A percentile compares a stretch with the other conserved stretches of the same genome.
These are phyloP conservation scores for Blastobotrys petasosporus DNA, from an alignment of 1,139 yeast genomes.

Conservation along the genomic window DNA sequence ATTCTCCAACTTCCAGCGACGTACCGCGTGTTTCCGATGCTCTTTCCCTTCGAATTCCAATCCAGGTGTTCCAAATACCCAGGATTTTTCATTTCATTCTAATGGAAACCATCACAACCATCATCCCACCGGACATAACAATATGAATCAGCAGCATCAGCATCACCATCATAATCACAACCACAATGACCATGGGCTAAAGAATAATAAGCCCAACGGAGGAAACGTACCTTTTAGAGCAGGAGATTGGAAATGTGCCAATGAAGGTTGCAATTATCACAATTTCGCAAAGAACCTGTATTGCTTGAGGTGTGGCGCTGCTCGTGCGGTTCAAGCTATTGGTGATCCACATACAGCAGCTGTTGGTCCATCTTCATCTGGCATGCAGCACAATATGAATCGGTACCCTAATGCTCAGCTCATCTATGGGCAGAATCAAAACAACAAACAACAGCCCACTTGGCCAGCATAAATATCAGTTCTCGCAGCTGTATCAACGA, in stretches of 20 bases:
- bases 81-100: background rate
- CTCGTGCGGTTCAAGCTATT: conserved; percentile 47
- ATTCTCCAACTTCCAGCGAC: conserved; percentile 86
- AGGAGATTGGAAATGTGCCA: conserved; percentile 92
- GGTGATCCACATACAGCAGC: conserved; percentile 8
- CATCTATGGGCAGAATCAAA: conserved; percentile 6
- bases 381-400: background rate
- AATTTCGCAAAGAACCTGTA: conserved; percentile 88
- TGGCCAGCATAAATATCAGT: background rate
- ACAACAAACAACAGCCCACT: background rate
- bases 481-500: background rate
- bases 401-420: conserved; percentile 6
- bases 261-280: conserved; percentile 76
- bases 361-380: too few relatives aligned
- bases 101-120: background rate
- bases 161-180: conserved; percentile 4
- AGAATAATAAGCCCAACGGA: background rate
- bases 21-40: conserved; percentile 92
- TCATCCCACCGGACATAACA: background rate
- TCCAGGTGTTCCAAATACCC: too few relatives aligned
- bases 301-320: conserved; percentile 83
- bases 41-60: conserved; percentile 56
- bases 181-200: conserved; percentile 9
- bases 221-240: conserved; percentile 80
- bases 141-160: background rate